Conservation (phyloP, 257 asterid species). For the Asclepias syriaca region DNA sequence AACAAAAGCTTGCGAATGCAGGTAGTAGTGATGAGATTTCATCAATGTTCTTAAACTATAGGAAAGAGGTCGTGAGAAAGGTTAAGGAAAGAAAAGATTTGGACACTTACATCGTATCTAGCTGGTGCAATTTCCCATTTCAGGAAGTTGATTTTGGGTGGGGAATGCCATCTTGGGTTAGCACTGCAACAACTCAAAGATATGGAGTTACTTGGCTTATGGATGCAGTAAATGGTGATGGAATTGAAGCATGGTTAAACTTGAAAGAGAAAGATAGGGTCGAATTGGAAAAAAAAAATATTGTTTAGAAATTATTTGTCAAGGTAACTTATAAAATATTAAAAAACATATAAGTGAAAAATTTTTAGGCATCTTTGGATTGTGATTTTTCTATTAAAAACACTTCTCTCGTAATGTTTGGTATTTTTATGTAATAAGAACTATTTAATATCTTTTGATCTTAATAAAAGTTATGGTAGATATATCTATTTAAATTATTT, state of each 20-base stretch:
- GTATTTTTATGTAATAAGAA: too few species aligned
- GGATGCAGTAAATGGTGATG: constrained; percentile 14
- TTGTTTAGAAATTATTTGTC: too few species aligned
- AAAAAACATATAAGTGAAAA: too few species aligned
- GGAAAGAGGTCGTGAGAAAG: not conserved
- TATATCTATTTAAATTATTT: too few species aligned
- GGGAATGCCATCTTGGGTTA: constrained; percentile 31
- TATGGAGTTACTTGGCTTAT: not conserved
- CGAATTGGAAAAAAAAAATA: constrained; percentile 4
- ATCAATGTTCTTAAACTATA: not conserved
- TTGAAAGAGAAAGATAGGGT: constrained; percentile 19
- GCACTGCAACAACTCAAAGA: not conserved
- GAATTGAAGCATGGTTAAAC: constrained; percentile 22
- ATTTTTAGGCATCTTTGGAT: too few species aligned
- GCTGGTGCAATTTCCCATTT: constrained; percentile 16
- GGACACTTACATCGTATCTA: not conserved
- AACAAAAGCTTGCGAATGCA: constrained; percentile 3
- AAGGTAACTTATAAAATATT: too few species aligned
- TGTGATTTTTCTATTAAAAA: too few species aligned
- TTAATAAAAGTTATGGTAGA: too few species aligned
- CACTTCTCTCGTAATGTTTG: too few species aligned
- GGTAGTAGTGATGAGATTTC: constrained; percentile 11
- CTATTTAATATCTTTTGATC: too few species aligned
- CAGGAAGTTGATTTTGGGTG: constrained; percentile 25
- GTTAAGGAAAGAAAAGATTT: not conserved